Percentiles rank a stretch among this genome's conserved stretches.
Evolutionary conservation across 805 yeast genomes (phyloP).

Genomic region (Kazachstania viticola): DNA sequence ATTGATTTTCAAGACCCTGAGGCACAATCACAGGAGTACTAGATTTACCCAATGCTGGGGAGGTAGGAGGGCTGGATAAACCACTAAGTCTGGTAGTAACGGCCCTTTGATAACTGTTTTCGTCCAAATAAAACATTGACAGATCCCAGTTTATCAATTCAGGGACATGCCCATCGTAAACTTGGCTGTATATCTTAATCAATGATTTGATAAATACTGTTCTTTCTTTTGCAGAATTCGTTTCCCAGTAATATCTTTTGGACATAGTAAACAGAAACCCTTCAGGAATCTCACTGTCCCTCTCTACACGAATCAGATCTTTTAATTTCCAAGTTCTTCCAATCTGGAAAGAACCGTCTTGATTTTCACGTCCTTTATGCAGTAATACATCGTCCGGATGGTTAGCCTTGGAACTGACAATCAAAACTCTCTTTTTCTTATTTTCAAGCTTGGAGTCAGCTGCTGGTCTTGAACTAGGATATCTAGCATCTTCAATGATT

Average conservation of each 20-base stretch:
- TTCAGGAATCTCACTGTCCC: slow-evolving; percentile 39
- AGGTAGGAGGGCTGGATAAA: neutral
- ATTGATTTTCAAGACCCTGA: too few relatives aligned
- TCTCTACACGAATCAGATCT: slow-evolving; percentile 48
- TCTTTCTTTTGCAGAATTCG: slow-evolving; percentile 45
- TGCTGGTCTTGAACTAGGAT: slow-evolving; percentile 62
- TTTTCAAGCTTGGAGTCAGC: slow-evolving; percentile 32
- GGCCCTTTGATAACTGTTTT: slow-evolving; percentile 27
- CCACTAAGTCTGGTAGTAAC: slow-evolving; percentile 7
- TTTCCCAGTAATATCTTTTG: slow-evolving; percentile 79
- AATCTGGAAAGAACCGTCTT: slow-evolving; percentile 67
- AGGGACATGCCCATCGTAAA: slow-evolving; percentile 46
- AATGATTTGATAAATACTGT: slow-evolving; percentile 45
- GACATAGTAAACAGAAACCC: slow-evolving; percentile 54
- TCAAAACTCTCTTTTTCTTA: slow-evolving; percentile 51
- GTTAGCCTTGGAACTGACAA: slow-evolving; percentile 37
- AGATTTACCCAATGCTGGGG: neutral
- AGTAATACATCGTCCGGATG: slow-evolving; percentile 58
- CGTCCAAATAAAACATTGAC: slow-evolving; percentile 30
- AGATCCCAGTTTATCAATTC: slow-evolving; percentile 41
- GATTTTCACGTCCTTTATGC: slow-evolving; percentile 78
- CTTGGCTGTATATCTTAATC: slow-evolving; percentile 41
- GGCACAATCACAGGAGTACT: too few relatives aligned
- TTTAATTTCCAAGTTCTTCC: slow-evolving; percentile 88
- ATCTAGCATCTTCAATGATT: slow-evolving; percentile 61